Base-by-base conservation (phyloP, 768 basidiomycete species). In the Ramaria sp. region DNA sequence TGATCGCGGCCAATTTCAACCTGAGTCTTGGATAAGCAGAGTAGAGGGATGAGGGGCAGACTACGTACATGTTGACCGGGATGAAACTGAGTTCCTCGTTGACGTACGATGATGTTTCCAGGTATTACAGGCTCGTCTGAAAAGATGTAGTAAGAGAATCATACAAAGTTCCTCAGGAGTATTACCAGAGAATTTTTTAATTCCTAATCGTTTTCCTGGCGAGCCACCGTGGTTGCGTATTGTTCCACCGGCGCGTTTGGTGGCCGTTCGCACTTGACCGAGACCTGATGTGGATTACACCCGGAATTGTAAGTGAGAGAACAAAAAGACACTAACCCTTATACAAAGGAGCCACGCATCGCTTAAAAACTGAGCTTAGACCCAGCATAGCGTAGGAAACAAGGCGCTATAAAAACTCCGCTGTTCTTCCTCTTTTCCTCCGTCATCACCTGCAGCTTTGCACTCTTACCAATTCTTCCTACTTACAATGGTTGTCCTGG, bases 121-220 rank as follows among this genome's bases (percentile, higher is more conserved):
- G 96, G 90, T 24, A 88, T 78, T 24, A 97, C 93, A 68, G 77
- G 79, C 69, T 97, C 85, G 65, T 96, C 95, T 97, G 57, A 48
- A 45, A 30, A 18, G 22, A 52, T 18, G 13, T 55, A 22, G 51
- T 34, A 18, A 9, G 2, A 39, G 48, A 34, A 32, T 34, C 13
- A 18, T 28, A 34, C 32, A 41, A n/a, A 8, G 2, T 7, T 10
- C 24, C 45, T 47, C 15, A 42, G 22, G 41, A 37, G 25, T 64
- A 77, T 56, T 59, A 88, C 95, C 94, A 59, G 91, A 93, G 69
- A 92, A 98, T 69, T 91, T 93, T 73, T 98, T 99, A 39, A 98
- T 74, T 61, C 96, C 96, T 28, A 99, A 72, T 22, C 96, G 83
- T 69, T 91, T 86, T 59, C 96, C 96, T 12, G 91, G 85, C 0